Evolutionary conservation across 208 protist genomes (phyloP), one percentile per base, ranked within the genome.

Genomic region (Wallacemonas sp.): DNA sequence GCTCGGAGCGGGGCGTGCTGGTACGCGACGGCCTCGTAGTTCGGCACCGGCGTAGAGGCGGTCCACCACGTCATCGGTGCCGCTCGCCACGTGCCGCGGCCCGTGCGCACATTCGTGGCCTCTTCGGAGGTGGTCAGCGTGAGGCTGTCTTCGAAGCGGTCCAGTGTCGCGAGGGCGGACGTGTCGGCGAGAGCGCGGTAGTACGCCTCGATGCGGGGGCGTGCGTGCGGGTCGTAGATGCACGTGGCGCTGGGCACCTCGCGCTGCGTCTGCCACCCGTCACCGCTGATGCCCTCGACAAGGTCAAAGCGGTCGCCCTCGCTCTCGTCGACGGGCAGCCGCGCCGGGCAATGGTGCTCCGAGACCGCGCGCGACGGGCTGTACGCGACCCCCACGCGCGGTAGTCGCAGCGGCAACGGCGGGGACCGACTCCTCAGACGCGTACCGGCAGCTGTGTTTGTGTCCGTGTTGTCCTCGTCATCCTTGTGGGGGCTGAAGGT

Each of bases 261-360:
- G 11, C 57, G 57, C 33, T 78, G 62, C 26, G 55, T 36, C 23
- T n/a, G 52, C 86, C 86, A 92, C n/a, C 67, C 67, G 18, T 33
- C 66, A 0, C 29, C 44, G 12, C 64, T 52, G 36, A 41, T 41
- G 1, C 72, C 74, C 20, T 93, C 87, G 16, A 87, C 82, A n/a
- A 87, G 64, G 29, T 85, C 69, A 69, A 78, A 92, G 4, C 49
- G 7, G 26, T 80, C 75, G 48, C 75, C 86, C 63, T 92, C 86
- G 48, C 70, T 77, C 73, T 89, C 86, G 45, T 92, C 86, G 14
- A 84, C 33, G 74, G 59, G 28, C 20, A 23, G 36, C 16, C 36
- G 45, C 54, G 32, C 31, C 57, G 59, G 52, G 52, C n/a, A 41
- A 14, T n/a, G 32, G 22, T 42, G 48, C 48, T 59, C 29, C 14